phyloP scores from a whole-genome alignment of 495 filamentous ascomycete species.

The Hypoxylon crocopeplum region DNA sequence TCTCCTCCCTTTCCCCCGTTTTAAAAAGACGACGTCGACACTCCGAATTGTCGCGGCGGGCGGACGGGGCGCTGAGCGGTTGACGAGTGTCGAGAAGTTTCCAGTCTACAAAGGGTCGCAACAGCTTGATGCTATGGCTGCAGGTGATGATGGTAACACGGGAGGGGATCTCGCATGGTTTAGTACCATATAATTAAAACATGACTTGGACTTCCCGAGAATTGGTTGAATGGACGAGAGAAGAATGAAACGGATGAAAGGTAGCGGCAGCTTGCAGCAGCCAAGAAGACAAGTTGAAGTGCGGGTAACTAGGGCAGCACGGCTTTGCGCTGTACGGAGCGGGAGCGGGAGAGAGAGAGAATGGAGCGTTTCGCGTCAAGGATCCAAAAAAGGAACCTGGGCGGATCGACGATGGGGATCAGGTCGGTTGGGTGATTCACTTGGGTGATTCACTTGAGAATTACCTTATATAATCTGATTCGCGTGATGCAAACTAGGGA shows the following conservation, averaged over 20 bases:
- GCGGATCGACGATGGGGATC: slow-evolving; percentile 14
- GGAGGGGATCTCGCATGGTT: slow-evolving; percentile 27
- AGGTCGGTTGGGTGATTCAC: slow-evolving; percentile 4
- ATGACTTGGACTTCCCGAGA: background rate
- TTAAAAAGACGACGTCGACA: background rate
- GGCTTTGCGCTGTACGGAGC: slow-evolving; percentile 4
- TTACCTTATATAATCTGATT: slow-evolving; percentile 28
- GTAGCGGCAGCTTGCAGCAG: slow-evolving; percentile 34
- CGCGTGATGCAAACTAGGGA: slow-evolving; percentile 26
- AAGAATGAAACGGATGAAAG: slow-evolving; percentile 6
- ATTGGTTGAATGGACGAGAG: background rate
- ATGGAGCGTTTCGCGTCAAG: slow-evolving; percentile 33
- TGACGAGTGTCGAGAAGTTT: slow-evolving; percentile 12
- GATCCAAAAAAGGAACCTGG: slow-evolving; percentile 25
- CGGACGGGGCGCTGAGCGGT: background rate
- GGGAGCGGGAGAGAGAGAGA: background rate
- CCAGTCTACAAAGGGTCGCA: background rate
- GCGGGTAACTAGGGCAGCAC: background rate
- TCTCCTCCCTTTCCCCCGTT: slow-evolving; percentile 1
- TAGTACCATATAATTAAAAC: slow-evolving; percentile 3
- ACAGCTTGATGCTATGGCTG: slow-evolving; percentile 28
- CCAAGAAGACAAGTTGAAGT: slow-evolving; percentile 27
- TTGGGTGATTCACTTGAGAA: slow-evolving; percentile 1
- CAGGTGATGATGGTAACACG: slow-evolving; percentile 33
- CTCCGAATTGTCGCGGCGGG: slow-evolving; percentile 1